These are phyloP conservation scores for Solanum chmielewskii DNA, from an alignment of 257 asterid species.

Conservation along the genomic window DNA sequence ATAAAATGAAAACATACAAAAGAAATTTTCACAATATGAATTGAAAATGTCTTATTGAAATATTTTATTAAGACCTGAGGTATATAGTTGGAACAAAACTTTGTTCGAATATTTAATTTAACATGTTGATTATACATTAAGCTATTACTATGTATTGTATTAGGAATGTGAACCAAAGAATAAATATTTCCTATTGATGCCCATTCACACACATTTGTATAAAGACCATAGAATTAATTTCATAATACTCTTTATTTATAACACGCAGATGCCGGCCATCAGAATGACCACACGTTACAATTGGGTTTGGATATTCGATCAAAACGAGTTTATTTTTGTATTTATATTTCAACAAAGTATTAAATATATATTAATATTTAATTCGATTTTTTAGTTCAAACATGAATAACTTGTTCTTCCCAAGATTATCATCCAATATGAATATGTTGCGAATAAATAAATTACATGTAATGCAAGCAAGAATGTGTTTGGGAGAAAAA, in stretches of 20 bases:
- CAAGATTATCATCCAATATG: not conserved
- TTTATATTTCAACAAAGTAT: not conserved
- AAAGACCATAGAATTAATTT: not conserved
- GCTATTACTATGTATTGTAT: too few species aligned
- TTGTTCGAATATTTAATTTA: too few species aligned
- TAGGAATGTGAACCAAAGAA: not conserved
- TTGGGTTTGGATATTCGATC: not conserved
- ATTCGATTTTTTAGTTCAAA: not conserved
- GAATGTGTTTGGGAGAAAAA: not conserved
- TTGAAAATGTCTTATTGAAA: too few species aligned
- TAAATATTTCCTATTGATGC: not conserved
- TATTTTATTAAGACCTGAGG: too few species aligned
- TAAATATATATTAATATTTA: too few species aligned
- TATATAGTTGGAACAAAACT: too few species aligned
- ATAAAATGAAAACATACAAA: not conserved
- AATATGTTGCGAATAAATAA: not conserved
- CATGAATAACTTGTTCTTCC: not conserved
- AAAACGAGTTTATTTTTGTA: not conserved
- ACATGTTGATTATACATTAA: too few species aligned
- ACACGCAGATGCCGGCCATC: not conserved
- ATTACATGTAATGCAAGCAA: not conserved
- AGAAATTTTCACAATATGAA: too few species aligned
- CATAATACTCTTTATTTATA: not conserved
- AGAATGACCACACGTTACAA: not conserved
- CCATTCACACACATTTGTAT: not conserved